A percentile compares a stretch with the other conserved stretches of the same genome.
Conservation (phyloP, 176 grass and related monocot genomes). For the Ensete ventricosum region DNA sequence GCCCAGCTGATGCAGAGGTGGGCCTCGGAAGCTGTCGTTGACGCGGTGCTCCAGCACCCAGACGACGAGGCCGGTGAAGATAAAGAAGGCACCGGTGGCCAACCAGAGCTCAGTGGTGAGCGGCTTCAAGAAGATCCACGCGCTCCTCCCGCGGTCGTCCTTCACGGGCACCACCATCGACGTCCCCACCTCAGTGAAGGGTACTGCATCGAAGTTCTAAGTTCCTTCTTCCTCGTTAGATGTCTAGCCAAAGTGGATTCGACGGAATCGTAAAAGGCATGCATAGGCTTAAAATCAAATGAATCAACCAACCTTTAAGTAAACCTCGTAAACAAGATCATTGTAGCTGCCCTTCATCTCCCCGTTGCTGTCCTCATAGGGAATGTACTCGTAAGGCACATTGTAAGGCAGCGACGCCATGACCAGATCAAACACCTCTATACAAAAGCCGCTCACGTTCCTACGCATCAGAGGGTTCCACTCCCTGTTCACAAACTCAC, state of each 20-base stretch:
- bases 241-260: not conserved
- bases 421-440: not conserved
- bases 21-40: conserved; percentile 45
- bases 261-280: not conserved
- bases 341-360: not conserved
- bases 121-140: conserved; percentile 67
- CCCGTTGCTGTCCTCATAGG: not conserved
- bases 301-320: not conserved
- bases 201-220: conserved; percentile 56
- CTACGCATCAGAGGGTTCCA: conserved; percentile 26
- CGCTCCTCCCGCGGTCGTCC: conserved; percentile 25
- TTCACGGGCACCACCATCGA: conserved; percentile 48
- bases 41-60: conserved; percentile 63
- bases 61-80: conserved; percentile 55
- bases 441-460: not conserved
- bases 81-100: not conserved
- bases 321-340: conserved; percentile 1
- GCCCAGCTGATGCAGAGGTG: conserved; percentile 36
- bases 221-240: not conserved
- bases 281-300: not conserved
- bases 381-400: not conserved
- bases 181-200: conserved; percentile 38
- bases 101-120: not conserved
- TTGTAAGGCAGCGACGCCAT: not conserved
- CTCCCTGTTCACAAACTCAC: conserved; percentile 33